These are phyloP conservation scores for Rhizopogon sp. DNA, from an alignment of 768 basidiomycete genomes.

Conservation along the genomic window DNA sequence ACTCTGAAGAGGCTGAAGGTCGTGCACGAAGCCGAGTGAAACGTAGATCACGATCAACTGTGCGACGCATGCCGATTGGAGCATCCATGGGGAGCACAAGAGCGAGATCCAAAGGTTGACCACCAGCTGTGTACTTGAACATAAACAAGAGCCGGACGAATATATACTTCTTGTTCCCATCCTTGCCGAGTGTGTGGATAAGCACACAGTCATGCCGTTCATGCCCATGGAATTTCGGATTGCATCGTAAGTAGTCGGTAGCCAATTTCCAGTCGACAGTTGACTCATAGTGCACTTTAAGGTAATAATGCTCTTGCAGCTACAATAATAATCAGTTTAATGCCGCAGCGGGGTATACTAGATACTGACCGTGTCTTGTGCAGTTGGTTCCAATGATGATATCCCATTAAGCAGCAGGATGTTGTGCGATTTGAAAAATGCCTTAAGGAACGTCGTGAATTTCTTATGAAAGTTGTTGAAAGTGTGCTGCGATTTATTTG, in stretches of 20 bases:
- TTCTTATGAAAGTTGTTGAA: too few relatives aligned
- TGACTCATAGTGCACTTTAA: conserved; percentile 16
- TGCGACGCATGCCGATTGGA: background rate
- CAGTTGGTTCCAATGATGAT: too few relatives aligned
- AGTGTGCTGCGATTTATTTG: too few relatives aligned
- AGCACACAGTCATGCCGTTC: conserved; percentile 19
- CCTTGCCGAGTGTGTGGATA: conserved; percentile 9
- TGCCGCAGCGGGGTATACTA: too few relatives aligned
- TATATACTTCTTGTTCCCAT: background rate
- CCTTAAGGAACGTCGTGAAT: too few relatives aligned
- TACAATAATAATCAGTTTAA: background rate
- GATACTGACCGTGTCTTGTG: too few relatives aligned
- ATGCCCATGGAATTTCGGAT: conserved; percentile 8
- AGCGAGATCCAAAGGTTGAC: conserved; percentile 7
- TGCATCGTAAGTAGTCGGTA: conserved; percentile 12
- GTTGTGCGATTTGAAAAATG: too few relatives aligned
- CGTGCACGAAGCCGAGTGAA: conserved; percentile 7
- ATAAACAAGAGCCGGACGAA: conserved; percentile 9
- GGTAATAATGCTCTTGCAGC: background rate
- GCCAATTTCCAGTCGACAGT: conserved; percentile 8
- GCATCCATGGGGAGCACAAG: conserved; percentile 16
- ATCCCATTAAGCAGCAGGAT: too few relatives aligned
- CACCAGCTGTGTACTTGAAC: conserved; percentile 10
- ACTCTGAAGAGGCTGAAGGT: conserved; percentile 4
- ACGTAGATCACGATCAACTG: conserved; percentile 16